Evolutionary conservation across 2,329 filamentous ascomycete genomes (phyloP).

Genomic region (Calonectria hongkongensis): DNA sequence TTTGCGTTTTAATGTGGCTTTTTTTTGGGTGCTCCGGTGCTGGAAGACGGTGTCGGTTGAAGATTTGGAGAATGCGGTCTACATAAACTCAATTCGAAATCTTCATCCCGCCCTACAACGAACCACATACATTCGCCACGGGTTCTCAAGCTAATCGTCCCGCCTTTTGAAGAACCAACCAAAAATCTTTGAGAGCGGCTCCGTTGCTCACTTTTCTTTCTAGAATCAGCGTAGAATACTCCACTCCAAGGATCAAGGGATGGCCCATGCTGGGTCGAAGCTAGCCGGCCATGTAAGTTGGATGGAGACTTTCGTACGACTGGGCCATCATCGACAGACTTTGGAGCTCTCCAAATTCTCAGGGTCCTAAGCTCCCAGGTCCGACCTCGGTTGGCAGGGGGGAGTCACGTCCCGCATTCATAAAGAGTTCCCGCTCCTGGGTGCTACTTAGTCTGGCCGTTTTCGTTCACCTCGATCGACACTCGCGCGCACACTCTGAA

Average conservation of each 20-base stretch:
- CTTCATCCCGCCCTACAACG: not conserved
- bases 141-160: conserved; percentile 23
- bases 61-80: not conserved
- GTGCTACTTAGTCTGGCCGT: not conserved
- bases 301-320: conserved; percentile 33
- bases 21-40: not conserved
- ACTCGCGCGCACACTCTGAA: not conserved
- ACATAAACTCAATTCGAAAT: not conserved
- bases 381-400: conserved; percentile 29
- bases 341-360: conserved; percentile 15
- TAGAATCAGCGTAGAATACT: conserved; percentile 24
- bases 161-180: conserved; percentile 22
- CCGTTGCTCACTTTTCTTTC: conserved; percentile 32
- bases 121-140: not conserved
- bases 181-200: not conserved
- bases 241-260: conserved; percentile 33
- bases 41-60: not conserved
- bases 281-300: conserved; percentile 22
- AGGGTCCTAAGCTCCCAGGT: conserved; percentile 15
- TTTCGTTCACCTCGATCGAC: conserved; percentile 5
- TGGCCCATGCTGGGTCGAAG: conserved; percentile 34
- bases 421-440: conserved; percentile 28
- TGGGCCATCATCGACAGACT: conserved; percentile 37
- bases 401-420: conserved; percentile 21
- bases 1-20: conserved; percentile 3